Conservation (phyloP, 2,329 filamentous ascomycete species). For the Aspergillus caelatus region DNA sequence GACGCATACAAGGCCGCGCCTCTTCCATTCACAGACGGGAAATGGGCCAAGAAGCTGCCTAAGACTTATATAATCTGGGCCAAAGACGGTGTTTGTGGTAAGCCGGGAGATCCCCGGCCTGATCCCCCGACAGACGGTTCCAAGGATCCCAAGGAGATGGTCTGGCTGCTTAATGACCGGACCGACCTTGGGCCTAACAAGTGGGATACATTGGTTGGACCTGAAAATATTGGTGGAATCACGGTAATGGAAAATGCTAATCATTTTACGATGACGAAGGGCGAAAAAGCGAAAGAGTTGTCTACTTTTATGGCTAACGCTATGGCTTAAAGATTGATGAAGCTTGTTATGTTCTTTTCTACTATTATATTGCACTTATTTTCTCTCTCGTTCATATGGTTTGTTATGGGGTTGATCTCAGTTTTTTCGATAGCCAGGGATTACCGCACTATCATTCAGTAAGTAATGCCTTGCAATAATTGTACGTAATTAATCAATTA, state of each 20-base stretch:
- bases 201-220: conserved; percentile 50
- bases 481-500: not conserved
- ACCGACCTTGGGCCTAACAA: conserved; percentile 52
- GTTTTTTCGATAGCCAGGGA: not conserved
- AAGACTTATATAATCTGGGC: conserved; percentile 53
- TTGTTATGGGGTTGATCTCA: not conserved
- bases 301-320: conserved; percentile 32
- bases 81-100: conserved; percentile 50
- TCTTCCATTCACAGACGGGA: conserved; percentile 32
- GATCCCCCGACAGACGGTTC: conserved; percentile 41
- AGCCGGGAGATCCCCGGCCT: conserved; percentile 44
- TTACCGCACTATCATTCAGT: not conserved
- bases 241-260: conserved; percentile 37
- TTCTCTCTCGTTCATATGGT: not conserved
- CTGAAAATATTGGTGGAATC: conserved; percentile 38
- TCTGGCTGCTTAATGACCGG: conserved; percentile 52
- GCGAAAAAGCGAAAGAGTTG: conserved; percentile 34
- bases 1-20: conserved; percentile 46
- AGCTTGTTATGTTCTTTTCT: not conserved
- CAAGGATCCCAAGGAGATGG: conserved; percentile 52
- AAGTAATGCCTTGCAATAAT: not conserved
- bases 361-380: conserved; percentile 8
- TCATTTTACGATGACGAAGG: conserved; percentile 34
- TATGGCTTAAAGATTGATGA: conserved; percentile 20
- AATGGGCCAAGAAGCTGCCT: conserved; percentile 40